Conservation (phyloP, 2,329 filamentous ascomycete genomes). For the Trichoderma arundinaceum region DNA sequence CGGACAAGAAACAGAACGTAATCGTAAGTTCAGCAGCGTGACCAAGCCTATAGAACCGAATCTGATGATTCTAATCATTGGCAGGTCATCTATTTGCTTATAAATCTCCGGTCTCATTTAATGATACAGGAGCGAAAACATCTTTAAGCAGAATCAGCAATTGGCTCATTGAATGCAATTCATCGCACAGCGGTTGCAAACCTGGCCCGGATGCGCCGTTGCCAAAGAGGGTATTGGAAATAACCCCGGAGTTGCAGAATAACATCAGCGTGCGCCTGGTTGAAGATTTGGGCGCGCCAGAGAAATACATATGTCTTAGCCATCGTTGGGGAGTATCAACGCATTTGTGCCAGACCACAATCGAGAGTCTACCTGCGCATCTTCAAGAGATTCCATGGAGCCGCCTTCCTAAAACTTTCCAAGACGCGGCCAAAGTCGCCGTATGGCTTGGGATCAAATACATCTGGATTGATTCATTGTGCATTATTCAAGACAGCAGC, state of each 20-base stretch:
- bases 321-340: constrained; percentile 31
- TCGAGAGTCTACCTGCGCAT: constrained; percentile 4
- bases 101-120: not conserved
- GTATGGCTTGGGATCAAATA: constrained; percentile 32
- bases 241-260: not conserved
- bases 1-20: not conserved
- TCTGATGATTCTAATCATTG: not conserved
- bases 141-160: constrained; percentile 14
- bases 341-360: constrained; percentile 18
- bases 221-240: constrained; percentile 22
- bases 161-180: constrained; percentile 17
- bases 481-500: constrained; percentile 38
- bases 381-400: constrained; percentile 23
- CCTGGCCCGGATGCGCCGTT: not conserved
- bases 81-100: constrained; percentile 18
- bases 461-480: constrained; percentile 40
- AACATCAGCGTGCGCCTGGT: constrained; percentile 21
- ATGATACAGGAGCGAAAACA: constrained; percentile 8
- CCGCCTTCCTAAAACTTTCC: constrained; percentile 20
- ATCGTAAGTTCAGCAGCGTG: not conserved
- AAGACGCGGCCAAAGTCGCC: constrained; percentile 7
- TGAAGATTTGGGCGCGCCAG: constrained; percentile 12
- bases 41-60: not conserved
- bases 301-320: constrained; percentile 30
- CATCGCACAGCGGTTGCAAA: constrained; percentile 7